These are phyloP conservation scores for Gilbertella persicaria DNA, from an alignment of 371 early-diverging fungal genomes.

Conservation along the genomic window DNA sequence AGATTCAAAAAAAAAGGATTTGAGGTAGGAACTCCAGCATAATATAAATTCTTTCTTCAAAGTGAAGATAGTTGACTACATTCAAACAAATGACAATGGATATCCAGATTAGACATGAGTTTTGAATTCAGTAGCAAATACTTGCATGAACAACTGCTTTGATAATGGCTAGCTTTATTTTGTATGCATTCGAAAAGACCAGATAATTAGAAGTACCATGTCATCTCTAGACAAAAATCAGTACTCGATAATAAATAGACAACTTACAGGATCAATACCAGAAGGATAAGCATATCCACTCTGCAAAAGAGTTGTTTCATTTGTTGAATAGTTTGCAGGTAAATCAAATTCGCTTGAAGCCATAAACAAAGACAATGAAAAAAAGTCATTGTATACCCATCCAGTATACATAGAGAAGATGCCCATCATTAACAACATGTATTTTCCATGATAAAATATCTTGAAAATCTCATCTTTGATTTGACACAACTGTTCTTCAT, in stretches of 20 bases:
- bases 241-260: background rate
- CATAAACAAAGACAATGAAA: conserved; percentile 82
- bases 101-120: no score
- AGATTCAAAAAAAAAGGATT: conserved; percentile 86
- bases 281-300: conserved; percentile 61
- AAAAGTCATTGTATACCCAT: conserved; percentile 97
- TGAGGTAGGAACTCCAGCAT: conserved; percentile 94
- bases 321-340: conserved; percentile 45
- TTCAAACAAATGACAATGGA: conserved; percentile 91
- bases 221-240: conserved; percentile 81
- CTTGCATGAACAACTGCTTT: conserved; percentile 94
- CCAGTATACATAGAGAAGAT: conserved; percentile 98
- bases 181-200: conserved; percentile 98
- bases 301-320: conserved; percentile 36
- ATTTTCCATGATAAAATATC: conserved; percentile 95
- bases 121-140: background rate
- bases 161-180: conserved; percentile 99
- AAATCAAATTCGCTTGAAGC: conserved; percentile 81
- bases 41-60: conserved; percentile 78
- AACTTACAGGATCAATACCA: conserved; percentile 76
- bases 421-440: conserved; percentile 97
- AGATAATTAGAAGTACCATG: conserved; percentile 90
- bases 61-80: conserved; percentile 88
- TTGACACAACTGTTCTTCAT: conserved; percentile 77
- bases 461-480: conserved; percentile 82